phyloP scores from a whole-genome alignment of 2,329 filamentous ascomycete species.

The Stromatinia cepivora region DNA sequence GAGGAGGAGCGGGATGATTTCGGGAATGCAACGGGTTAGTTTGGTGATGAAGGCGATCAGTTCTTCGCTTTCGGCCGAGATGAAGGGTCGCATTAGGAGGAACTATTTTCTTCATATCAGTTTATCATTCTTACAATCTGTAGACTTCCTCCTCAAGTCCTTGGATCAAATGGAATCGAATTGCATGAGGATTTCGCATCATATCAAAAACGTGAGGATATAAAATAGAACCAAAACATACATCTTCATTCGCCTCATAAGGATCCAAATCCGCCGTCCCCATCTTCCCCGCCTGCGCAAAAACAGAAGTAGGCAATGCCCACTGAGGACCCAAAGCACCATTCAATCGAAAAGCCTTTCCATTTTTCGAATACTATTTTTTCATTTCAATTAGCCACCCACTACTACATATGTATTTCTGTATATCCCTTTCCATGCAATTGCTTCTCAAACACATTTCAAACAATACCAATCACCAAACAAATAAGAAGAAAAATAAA shows the following conservation, averaged over 20 bases:
- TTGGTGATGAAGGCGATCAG: conserved; percentile 5
- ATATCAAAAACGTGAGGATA: neutral
- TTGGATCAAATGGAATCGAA: neutral
- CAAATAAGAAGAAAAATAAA: neutral
- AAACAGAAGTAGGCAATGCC: conserved; percentile 9
- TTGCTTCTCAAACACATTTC: neutral
- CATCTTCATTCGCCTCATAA: conserved; percentile 20
- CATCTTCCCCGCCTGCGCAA: conserved; percentile 16
- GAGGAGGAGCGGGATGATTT: conserved; percentile 5
- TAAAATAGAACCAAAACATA: neutral
- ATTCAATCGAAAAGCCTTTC: conserved; percentile 17
- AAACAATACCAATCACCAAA: neutral
- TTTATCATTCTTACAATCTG: neutral
- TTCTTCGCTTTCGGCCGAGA: conserved; percentile 14
- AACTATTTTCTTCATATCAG: neutral
- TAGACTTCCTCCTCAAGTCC: no score
- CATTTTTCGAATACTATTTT: conserved; percentile 17
- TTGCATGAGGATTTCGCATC: neutral
- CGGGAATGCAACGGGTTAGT: neutral
- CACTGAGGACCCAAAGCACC: conserved; percentile 12
- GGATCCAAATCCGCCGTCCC: conserved; percentile 10
- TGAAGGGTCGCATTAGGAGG: conserved; percentile 4
- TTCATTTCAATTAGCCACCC: neutral
- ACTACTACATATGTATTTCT: no score
- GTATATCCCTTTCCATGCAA: neutral